Percentiles rank a stretch among this genome's conserved stretches.
Conservation (phyloP, 768 basidiomycete species). For the Russula earlei region DNA sequence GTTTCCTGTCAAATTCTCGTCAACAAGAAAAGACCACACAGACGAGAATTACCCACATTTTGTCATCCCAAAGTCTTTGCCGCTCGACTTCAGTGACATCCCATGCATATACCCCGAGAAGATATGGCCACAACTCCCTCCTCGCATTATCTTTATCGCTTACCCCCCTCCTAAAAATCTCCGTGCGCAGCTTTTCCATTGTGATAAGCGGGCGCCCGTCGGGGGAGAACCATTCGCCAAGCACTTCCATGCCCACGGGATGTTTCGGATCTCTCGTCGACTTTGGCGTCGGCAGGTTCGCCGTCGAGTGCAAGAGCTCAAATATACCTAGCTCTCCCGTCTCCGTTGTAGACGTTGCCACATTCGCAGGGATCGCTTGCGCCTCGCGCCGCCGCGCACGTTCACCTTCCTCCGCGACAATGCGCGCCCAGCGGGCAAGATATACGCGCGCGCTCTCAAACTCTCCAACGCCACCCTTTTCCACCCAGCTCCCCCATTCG, state of each 20-base stretch:
- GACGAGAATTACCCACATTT: slow-evolving; percentile 37
- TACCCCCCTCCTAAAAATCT: slow-evolving; percentile 74
- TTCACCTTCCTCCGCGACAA: slow-evolving; percentile 97
- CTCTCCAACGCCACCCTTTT: slow-evolving; percentile 87
- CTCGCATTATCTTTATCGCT: slow-evolving; percentile 44
- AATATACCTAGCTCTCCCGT: slow-evolving; percentile 65
- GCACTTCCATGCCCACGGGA: slow-evolving; percentile 65
- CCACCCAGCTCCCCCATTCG: slow-evolving; percentile 91
- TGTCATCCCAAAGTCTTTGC: slow-evolving; percentile 48
- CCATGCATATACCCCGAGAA: slow-evolving; percentile 83
- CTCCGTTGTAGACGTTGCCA: slow-evolving; percentile 25
- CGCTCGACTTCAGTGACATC: slow-evolving; percentile 54
- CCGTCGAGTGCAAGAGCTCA: slow-evolving; percentile 70
- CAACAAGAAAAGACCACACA: neutral
- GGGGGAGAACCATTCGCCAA: slow-evolving; percentile 70
- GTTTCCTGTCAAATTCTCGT: slow-evolving; percentile 35
- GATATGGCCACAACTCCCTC: slow-evolving; percentile 81
- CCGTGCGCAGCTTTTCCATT: slow-evolving; percentile 59
- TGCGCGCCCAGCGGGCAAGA: slow-evolving; percentile 92
- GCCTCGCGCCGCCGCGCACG: slow-evolving; percentile 75
- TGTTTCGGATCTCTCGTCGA: slow-evolving; percentile 70
- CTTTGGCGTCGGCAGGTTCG: slow-evolving; percentile 74
- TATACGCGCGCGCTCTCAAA: slow-evolving; percentile 96
- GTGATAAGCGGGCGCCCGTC: slow-evolving; percentile 60
- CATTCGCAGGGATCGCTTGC: slow-evolving; percentile 49